Percentiles rank a stretch among this genome's conserved stretches.
Evolutionary conservation across 164 flowering plant genomes (phyloP).

Genomic region (Vitis amurensis): DNA sequence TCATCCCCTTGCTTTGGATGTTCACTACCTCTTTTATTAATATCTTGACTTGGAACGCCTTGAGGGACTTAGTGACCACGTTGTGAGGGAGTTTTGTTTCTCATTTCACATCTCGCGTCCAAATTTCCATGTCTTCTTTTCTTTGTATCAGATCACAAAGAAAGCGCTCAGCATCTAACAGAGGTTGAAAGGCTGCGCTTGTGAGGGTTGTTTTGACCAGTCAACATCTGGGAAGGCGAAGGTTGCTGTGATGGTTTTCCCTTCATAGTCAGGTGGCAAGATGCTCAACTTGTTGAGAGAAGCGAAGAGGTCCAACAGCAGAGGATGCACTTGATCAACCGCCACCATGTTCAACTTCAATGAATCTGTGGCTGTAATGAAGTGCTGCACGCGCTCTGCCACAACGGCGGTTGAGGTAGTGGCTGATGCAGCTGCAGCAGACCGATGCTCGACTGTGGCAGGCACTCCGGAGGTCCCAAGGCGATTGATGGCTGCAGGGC

Average conservation of each 20-base stretch:
- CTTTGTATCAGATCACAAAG: no score
- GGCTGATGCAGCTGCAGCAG: conserved; percentile 49
- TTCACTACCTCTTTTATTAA: no score
- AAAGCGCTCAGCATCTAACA: no score
- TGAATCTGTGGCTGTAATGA: conserved; percentile 91
- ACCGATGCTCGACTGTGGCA: conserved; percentile 88
- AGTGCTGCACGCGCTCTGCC: conserved; percentile 91
- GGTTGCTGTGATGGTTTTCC: conserved; percentile 40
- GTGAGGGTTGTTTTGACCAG: no score
- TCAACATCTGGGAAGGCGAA: no score
- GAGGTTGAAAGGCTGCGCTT: no score
- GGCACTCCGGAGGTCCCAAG: conserved; percentile 78
- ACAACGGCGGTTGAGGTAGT: conserved; percentile 71
- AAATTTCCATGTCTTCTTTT: no score
- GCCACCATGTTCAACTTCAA: conserved; percentile 88
- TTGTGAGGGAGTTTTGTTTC: no score
- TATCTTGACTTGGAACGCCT: no score
- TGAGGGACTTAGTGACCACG: no score
- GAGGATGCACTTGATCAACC: conserved; percentile 86
- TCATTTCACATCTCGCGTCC: no score
- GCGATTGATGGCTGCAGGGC: conserved; percentile 85
- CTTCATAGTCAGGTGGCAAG: conserved; percentile 79
- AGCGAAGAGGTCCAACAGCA: conserved; percentile 67
- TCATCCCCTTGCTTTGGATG: no score
- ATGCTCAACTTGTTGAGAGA: conserved; percentile 72